Evolutionary conservation across 2,329 filamentous ascomycete species (phyloP).

Genomic region (Ceratocystis albifundus): DNA sequence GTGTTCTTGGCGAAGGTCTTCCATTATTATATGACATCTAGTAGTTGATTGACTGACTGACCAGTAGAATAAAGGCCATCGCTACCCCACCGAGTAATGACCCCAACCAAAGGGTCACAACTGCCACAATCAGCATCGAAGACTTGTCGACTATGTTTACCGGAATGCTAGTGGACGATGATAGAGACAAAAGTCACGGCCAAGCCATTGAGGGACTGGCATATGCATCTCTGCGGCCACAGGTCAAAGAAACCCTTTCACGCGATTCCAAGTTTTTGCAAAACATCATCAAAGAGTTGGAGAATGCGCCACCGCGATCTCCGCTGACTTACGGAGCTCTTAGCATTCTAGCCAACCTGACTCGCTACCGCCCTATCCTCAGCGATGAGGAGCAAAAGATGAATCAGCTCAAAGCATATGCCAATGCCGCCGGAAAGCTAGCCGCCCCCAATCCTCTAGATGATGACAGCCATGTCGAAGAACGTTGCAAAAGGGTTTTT

Average conservation of each 20-base stretch:
- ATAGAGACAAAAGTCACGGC: constrained; percentile 27
- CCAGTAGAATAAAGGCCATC: constrained; percentile 42
- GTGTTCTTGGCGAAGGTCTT: constrained; percentile 26
- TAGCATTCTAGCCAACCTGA: constrained; percentile 77
- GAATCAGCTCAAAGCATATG: constrained; percentile 84
- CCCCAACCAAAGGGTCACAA: constrained; percentile 37
- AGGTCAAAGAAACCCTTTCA: constrained; percentile 70
- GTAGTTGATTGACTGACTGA: constrained; percentile 37
- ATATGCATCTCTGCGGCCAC: constrained; percentile 76
- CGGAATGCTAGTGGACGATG: constrained; percentile 51
- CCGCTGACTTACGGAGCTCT: constrained; percentile 73
- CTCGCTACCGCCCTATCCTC: constrained; percentile 61
- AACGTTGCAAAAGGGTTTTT: constrained; percentile 66
- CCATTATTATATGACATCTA: constrained; percentile 20
- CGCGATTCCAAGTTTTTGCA: constrained; percentile 57
- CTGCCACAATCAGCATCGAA: constrained; percentile 50
- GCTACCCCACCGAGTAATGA: constrained; percentile 34
- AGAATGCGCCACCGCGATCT: constrained; percentile 48
- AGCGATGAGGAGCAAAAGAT: constrained; percentile 90
- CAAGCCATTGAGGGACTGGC: constrained; percentile 82
- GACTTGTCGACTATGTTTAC: constrained; percentile 54
- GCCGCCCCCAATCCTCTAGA: constrained; percentile 55
- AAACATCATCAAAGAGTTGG: constrained; percentile 53
- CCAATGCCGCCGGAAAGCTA: constrained; percentile 65
- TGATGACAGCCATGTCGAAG: constrained; percentile 61